Conservation (phyloP, 306 rosid species). For the Prunus mira region DNA sequence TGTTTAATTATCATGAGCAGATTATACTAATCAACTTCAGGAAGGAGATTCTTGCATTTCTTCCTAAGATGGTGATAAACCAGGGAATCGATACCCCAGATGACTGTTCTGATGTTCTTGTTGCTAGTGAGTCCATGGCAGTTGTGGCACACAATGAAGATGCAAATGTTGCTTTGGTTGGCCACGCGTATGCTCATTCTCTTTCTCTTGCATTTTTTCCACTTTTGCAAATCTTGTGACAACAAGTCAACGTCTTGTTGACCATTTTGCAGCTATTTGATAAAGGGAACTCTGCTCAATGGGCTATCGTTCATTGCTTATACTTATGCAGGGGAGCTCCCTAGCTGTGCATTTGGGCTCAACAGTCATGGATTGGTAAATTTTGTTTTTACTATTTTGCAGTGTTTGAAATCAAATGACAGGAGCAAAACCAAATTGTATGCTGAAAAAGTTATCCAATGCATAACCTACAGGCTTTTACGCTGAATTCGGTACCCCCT, state of each 20-base stretch:
- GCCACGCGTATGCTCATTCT: conserved; percentile 56
- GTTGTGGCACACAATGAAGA: conserved; percentile 89
- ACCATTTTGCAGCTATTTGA: conserved; percentile 55
- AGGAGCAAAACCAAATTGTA: background rate
- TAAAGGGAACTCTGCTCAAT: conserved; percentile 55
- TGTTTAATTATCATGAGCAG: conserved; percentile 35
- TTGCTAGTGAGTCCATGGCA: conserved; percentile 64
- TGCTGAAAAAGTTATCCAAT: background rate
- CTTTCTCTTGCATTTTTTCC: background rate
- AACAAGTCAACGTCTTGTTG: background rate
- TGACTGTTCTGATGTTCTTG: conserved; percentile 81
- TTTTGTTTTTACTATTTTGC: background rate
- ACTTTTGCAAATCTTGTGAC: background rate
- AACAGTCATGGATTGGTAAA: conserved; percentile 68
- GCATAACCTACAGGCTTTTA: conserved; percentile 53
- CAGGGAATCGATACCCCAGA: conserved; percentile 31
- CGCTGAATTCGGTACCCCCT: conserved; percentile 73
- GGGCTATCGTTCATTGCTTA: conserved; percentile 63
- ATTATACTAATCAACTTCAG: conserved; percentile 70
- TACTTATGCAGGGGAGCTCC: conserved; percentile 93
- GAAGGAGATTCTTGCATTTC: conserved; percentile 79
- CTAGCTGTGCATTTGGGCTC: conserved; percentile 74
- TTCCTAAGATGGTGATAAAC: conserved; percentile 40
- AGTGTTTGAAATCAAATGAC: background rate
- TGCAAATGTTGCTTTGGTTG: conserved; percentile 68